Conservation (phyloP, 345 rosid genomes). For the Gossypium stocksii region DNA sequence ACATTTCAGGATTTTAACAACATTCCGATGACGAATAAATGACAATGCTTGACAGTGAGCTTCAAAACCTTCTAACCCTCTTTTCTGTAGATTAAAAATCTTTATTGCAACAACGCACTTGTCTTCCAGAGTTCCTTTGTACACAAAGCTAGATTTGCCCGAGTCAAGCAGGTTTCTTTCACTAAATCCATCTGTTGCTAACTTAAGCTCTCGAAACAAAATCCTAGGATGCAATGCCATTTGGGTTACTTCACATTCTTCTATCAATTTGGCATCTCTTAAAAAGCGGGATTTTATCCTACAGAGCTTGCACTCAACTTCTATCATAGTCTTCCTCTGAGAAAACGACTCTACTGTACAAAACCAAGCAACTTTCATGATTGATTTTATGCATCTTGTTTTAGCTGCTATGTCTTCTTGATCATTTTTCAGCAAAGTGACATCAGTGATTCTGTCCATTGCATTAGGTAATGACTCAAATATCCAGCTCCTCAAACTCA, state of each 20-base stretch:
- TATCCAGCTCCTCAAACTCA: constrained; percentile 7
- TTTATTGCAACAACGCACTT: no score
- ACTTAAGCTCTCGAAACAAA: neutral
- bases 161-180: constrained; percentile 8
- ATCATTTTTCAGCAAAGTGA: neutral
- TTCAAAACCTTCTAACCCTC: neutral
- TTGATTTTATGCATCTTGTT: neutral
- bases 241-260: neutral
- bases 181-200: constrained; percentile 19
- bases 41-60: constrained; percentile 5
- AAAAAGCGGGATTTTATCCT: neutral
- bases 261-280: neutral
- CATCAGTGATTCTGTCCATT: constrained; percentile 1
- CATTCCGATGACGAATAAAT: constrained; percentile 16
- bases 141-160: constrained; percentile 11
- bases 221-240: neutral
- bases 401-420: constrained; percentile 6
- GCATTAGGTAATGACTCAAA: constrained; percentile 1
- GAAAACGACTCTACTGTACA: constrained; percentile 3
- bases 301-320: neutral
- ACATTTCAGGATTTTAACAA: constrained; percentile 10
- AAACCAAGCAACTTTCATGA: constrained; percentile 2
- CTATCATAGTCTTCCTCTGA: neutral
- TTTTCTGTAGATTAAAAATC: no score
- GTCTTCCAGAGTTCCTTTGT: neutral